Base-by-base conservation (phyloP, 1,139 yeast genomes). In the Yamadazyma triangularis region DNA sequence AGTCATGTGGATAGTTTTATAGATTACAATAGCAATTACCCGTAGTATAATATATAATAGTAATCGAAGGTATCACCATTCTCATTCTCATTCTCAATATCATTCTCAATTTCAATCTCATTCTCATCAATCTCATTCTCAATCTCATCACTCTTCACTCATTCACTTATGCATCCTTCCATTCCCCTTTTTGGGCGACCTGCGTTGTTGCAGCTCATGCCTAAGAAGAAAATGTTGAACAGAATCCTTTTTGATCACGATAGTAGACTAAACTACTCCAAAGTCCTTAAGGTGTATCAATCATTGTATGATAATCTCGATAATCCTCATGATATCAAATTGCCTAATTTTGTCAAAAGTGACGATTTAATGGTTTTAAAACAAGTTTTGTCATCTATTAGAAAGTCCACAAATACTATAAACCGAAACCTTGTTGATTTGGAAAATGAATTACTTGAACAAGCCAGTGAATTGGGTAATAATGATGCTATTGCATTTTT, bases 391-490 rank as follows among this genome's bases (percentile, higher is more conserved):
- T 79, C 77, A 27, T 74, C 73, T 23, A 65, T 83, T 29, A 56
- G 96, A 27, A 63, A 62, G 13, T 66, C 75, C 30, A 76, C 91
- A 1, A 77, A 77, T 38, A 60, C 79, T 2, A 64, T 73, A 12
- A 77, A 82, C 44, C 68, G 51, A 32, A 59, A 77, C 44, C 53
- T 82, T 27, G 60, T 81, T 3, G 71, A 58, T 8, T 56, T 87
- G 16, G 95, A 87, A 49, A 73, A 79, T 40, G 80, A 76, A 40
- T 55, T 87, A 26, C 72, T 87, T 8, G 94, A 86, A 43, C 73
- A 73, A 35, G 88, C 95, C 7, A 95, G 95, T 0, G 94, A 85
- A 47, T 47, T 77, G 46, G 96, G 96, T 1, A 75, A 83, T 47
- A 73, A 78, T 40, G 87, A 87, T 53, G 95, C 96, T 1, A 76